Evolutionary conservation across 2,329 filamentous ascomycete genomes (phyloP).

Genomic region (Fusarium pseudonygamai): DNA sequence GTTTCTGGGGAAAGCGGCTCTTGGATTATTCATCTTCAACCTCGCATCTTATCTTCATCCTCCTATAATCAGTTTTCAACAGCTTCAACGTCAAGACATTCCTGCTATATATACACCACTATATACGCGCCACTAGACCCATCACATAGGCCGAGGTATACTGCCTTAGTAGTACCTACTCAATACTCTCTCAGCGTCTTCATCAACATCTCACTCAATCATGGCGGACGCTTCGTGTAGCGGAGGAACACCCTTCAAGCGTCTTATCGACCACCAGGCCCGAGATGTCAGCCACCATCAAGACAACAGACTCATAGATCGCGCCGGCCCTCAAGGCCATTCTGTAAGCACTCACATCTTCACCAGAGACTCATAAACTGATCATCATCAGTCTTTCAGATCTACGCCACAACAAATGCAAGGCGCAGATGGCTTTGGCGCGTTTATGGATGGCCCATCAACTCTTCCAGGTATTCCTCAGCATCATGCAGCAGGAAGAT

Average conservation of each 20-base stretch:
- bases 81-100: neutral
- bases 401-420: conserved; percentile 44
- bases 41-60: neutral
- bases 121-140: conserved; percentile 1
- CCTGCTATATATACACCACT: neutral
- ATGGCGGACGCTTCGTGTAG: conserved; percentile 57
- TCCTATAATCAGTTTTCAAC: neutral
- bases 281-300: conserved; percentile 54
- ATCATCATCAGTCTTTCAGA: conserved; percentile 46
- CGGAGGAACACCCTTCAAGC: conserved; percentile 55
- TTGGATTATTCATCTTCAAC: conserved; percentile 30
- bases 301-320: conserved; percentile 51
- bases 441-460: conserved; percentile 48
- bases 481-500: conserved; percentile 48
- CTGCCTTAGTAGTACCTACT: neutral
- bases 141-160: conserved; percentile 32
- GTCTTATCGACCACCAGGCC: conserved; percentile 54
- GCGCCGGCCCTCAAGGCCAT: conserved; percentile 40
- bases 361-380: neutral
- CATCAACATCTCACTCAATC: neutral
- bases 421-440: conserved; percentile 47
- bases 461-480: conserved; percentile 44
- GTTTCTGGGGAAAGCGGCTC: conserved; percentile 16
- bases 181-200: neutral
- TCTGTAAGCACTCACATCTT: conserved; percentile 41